phyloP scores from a whole-genome alignment of 345 rosid species.

The Trapa bicornis region DNA sequence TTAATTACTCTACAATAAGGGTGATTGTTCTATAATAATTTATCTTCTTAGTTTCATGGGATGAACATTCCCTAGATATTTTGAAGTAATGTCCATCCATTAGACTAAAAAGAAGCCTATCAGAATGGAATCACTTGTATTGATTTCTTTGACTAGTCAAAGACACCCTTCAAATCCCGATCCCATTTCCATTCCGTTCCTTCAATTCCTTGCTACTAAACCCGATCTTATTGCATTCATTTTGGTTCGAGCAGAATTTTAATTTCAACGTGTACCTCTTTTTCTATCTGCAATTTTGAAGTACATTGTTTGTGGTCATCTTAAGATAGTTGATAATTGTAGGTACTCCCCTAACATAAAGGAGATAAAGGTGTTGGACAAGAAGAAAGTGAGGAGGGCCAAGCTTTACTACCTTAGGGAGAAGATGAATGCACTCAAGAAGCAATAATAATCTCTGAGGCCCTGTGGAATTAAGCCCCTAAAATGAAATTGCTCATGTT shows the following conservation, averaged over 20 bases:
- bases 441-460: slow-evolving; percentile 17
- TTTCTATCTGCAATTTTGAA: background rate
- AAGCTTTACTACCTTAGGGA: slow-evolving; percentile 89
- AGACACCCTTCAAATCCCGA: too few relatives aligned
- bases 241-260: background rate
- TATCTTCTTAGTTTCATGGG: too few relatives aligned
- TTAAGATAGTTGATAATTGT: slow-evolving; percentile 11
- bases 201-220: too few relatives aligned
- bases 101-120: too few relatives aligned
- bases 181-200: too few relatives aligned
- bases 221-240: background rate
- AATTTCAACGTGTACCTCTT: background rate
- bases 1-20: too few relatives aligned
- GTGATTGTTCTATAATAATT: too few relatives aligned
- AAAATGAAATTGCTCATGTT: background rate
- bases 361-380: slow-evolving; percentile 90
- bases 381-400: slow-evolving; percentile 92
- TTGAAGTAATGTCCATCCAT: too few relatives aligned
- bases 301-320: background rate
- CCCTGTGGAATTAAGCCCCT: background rate
- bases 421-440: slow-evolving; percentile 86
- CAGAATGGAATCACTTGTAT: too few relatives aligned
- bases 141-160: too few relatives aligned
- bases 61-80: too few relatives aligned
- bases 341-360: slow-evolving; percentile 92